These are phyloP conservation scores for Paracamarosporium sp. DNA, from an alignment of 2,329 filamentous ascomycete species.

Conservation along the genomic window DNA sequence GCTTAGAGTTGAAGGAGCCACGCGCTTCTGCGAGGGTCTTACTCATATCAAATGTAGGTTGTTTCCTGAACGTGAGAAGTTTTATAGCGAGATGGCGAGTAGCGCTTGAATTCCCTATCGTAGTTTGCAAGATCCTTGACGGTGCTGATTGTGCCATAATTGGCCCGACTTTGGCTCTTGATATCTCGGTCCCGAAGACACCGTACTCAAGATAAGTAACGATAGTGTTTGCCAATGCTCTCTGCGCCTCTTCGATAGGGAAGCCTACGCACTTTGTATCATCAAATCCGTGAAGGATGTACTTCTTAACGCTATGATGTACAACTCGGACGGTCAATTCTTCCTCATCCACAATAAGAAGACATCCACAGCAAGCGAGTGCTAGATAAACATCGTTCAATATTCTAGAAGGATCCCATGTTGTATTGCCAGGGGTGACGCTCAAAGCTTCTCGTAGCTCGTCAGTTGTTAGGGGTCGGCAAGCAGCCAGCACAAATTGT, in stretches of 20 bases:
- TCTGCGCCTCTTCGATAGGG: conserved; percentile 10
- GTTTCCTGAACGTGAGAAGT: conserved; percentile 9
- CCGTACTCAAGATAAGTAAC: conserved; percentile 29
- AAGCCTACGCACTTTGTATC: not conserved
- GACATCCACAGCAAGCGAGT: conserved; percentile 27
- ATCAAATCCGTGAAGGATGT: conserved; percentile 10
- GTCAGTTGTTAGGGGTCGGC: conserved; percentile 36
- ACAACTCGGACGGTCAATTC: conserved; percentile 25
- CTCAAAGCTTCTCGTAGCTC: conserved; percentile 51
- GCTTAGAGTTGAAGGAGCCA: not conserved
- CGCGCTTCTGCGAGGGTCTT: conserved; percentile 4
- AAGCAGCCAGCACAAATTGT: conserved; percentile 38
- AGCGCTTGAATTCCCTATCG: conserved; percentile 8
- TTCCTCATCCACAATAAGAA: conserved; percentile 30
- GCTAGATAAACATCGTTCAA: conserved; percentile 24
- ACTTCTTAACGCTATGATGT: conserved; percentile 31
- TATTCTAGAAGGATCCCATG: conserved; percentile 19
- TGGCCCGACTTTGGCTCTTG: conserved; percentile 6
- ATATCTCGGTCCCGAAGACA: conserved; percentile 24
- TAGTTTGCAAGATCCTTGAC: conserved; percentile 13
- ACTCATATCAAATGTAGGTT: conserved; percentile 8
- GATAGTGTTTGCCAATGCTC: conserved; percentile 20
- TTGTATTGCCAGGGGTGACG: conserved; percentile 39
- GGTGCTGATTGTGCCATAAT: conserved; percentile 12
- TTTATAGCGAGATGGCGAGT: conserved; percentile 4